Conservation (phyloP, 306 rosid genomes). For the Ceratonia siliqua region DNA sequence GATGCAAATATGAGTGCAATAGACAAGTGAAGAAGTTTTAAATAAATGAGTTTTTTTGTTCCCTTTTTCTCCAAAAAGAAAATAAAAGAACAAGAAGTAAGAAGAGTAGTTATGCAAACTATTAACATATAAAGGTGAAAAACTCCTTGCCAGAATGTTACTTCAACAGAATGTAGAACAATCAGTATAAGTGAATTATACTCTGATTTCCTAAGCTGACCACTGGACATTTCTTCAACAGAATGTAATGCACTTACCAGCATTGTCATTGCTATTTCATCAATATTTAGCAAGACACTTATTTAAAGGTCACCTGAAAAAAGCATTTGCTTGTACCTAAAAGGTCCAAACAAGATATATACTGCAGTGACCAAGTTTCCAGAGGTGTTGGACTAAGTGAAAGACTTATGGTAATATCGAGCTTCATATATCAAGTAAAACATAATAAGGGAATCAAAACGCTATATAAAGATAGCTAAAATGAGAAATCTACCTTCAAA, state of each 20-base stretch:
- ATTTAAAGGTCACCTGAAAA: neutral
- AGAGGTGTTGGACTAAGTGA: conserved; percentile 21
- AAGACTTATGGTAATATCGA: conserved; percentile 15
- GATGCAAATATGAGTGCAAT: conserved; percentile 18
- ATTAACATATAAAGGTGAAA: neutral
- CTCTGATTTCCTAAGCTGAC: conserved; percentile 1
- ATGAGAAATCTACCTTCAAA: conserved; percentile 56
- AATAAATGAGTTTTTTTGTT: conserved; percentile 17
- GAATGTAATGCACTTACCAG: no score
- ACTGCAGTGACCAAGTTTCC: conserved; percentile 9
- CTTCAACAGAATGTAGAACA: neutral
- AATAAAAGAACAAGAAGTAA: neutral
- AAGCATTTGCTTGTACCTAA: conserved; percentile 5
- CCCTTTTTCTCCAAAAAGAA: neutral
- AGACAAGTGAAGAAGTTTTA: neutral
- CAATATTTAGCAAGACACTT: neutral
- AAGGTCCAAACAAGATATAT: conserved; percentile 13
- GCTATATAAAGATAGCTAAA: conserved; percentile 15
- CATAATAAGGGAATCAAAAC: neutral
- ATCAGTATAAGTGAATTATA: neutral
- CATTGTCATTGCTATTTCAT: no score
- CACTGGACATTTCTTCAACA: neutral
- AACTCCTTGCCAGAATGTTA: conserved; percentile 10
- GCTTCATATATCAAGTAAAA: neutral
- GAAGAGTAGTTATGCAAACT: neutral